Evolutionary conservation across 2,329 filamentous ascomycete species (phyloP).

Genomic region (Ophiostoma ips): DNA sequence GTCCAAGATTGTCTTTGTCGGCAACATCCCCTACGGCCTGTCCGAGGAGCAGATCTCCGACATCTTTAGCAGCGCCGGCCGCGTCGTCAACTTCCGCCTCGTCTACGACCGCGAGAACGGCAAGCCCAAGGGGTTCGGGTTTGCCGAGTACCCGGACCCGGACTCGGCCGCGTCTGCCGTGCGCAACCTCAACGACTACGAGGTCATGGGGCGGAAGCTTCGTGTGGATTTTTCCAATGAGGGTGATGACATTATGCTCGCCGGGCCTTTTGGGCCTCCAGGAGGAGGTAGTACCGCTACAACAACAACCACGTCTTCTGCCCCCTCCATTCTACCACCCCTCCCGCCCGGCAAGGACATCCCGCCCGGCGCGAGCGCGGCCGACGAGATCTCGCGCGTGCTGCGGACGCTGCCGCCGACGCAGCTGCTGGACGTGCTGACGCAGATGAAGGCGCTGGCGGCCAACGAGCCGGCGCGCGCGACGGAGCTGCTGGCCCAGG

Average conservation of each 20-base stretch:
- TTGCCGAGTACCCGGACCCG: constrained; percentile 85
- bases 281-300: neutral
- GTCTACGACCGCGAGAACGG: constrained; percentile 95
- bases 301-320: constrained; percentile 15
- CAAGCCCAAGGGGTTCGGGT: constrained; percentile 90
- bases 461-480: constrained; percentile 68
- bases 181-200: constrained; percentile 86
- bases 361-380: constrained; percentile 66
- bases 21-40: constrained; percentile 78
- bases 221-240: constrained; percentile 92
- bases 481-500: constrained; percentile 72
- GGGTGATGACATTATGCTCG: constrained; percentile 20
- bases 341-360: constrained; percentile 67
- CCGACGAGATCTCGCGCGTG: constrained; percentile 85
- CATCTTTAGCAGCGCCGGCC: constrained; percentile 80
- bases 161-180: constrained; percentile 83
- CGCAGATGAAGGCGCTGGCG: constrained; percentile 88
- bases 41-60: constrained; percentile 94
- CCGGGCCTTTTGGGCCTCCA: neutral
- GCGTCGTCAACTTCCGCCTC: constrained; percentile 80
- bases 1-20: constrained; percentile 70
- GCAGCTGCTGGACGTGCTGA: constrained; percentile 84
- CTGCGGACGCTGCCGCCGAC: constrained; percentile 73
- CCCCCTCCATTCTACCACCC: constrained; percentile 55
- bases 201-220: constrained; percentile 88